phyloP scores from a whole-genome alignment of 2,329 filamentous ascomycete species.

The Ophiostoma piceae region DNA sequence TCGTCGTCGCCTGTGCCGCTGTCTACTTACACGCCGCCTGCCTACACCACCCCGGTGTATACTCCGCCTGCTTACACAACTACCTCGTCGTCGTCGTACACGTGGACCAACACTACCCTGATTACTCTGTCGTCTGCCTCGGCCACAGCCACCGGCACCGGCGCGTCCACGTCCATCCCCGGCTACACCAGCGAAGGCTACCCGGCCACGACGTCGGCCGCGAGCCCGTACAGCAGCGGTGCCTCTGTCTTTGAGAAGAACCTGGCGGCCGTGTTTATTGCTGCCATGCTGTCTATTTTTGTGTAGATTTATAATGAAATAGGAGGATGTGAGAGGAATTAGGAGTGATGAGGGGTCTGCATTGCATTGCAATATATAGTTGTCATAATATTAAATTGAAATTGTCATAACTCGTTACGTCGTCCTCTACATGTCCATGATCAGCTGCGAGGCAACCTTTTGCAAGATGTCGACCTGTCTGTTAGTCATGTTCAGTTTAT shows the following conservation, averaged over 20 bases:
- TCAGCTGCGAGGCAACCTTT: conserved; percentile 75
- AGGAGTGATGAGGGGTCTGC: no score
- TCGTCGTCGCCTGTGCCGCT: not conserved
- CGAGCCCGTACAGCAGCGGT: not conserved
- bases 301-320: not conserved
- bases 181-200: conserved; percentile 10
- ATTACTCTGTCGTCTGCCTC: not conserved
- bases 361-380: no score
- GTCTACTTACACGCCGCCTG: not conserved
- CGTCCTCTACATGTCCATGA: conserved; percentile 70
- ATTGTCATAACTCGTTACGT: not conserved
- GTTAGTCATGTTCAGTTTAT: no score
- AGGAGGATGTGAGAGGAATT: not conserved
- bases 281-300: not conserved
- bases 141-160: not conserved
- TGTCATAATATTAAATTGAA: not conserved
- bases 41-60: not conserved
- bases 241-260: not conserved
- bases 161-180: not conserved
- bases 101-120: conserved; percentile 11
- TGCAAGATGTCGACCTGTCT: conserved; percentile 78
- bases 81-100: not conserved
- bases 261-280: not conserved
- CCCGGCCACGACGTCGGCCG: not conserved
- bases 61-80: not conserved